Percentiles rank a stretch among this genome's conserved stretches.
phyloP scores from a whole-genome alignment of 2,329 filamentous ascomycete genomes.

The Chalara sp. region DNA sequence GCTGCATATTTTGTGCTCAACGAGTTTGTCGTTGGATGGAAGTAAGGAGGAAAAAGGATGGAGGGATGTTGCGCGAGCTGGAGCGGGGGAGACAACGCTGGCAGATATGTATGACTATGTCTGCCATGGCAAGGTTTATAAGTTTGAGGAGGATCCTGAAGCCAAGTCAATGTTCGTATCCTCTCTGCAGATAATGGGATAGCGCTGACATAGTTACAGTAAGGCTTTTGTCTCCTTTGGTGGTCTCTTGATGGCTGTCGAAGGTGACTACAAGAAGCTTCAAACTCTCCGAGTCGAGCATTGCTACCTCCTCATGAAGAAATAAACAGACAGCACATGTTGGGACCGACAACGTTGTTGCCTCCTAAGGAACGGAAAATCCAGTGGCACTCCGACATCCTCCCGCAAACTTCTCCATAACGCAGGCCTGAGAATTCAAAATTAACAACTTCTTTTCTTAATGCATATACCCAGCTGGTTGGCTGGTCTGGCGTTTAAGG shows the following conservation, averaged over 20 bases:
- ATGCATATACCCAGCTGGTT: not conserved
- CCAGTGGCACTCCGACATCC: too few species aligned
- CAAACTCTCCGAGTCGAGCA: constrained; percentile 88
- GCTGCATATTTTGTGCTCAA: constrained; percentile 75
- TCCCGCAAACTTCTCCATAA: not conserved
- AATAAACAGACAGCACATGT: constrained; percentile 42
- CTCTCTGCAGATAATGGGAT: too few species aligned
- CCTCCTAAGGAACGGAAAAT: not conserved
- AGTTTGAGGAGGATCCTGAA: constrained; percentile 73
- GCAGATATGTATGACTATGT: constrained; percentile 85
- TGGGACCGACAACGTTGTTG: not conserved
- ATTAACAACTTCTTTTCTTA: not conserved
- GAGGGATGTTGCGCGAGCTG: constrained; percentile 62
- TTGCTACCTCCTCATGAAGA: constrained; percentile 90
- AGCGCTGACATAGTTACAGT: constrained; percentile 38
- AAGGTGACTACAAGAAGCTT: constrained; percentile 94
- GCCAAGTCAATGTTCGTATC: constrained; percentile 21
- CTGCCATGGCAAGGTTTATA: constrained; percentile 82
- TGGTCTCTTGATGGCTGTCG: constrained; percentile 80
- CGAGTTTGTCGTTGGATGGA: constrained; percentile 81
- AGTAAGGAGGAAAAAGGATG: constrained; percentile 75
- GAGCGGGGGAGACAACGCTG: constrained; percentile 49
- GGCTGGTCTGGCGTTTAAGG: not conserved
- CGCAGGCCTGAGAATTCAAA: not conserved
- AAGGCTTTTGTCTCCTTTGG: constrained; percentile 94